These are phyloP conservation scores for Paecilomyces dactylethromorphus DNA, from an alignment of 2,329 filamentous ascomycete genomes.

Conservation along the genomic window DNA sequence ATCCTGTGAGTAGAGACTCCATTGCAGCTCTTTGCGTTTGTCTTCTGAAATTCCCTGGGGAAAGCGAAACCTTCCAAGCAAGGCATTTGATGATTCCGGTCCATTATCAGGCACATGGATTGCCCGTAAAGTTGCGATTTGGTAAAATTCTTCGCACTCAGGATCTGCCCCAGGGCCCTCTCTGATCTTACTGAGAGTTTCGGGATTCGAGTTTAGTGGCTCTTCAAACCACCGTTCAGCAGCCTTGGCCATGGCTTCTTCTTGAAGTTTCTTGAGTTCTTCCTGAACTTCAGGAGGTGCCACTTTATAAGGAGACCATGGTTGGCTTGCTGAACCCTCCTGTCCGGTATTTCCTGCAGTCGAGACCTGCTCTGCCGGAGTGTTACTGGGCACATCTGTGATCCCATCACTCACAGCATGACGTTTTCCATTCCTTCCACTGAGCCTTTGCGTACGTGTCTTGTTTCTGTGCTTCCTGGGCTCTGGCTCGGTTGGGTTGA, in stretches of 20 bases:
- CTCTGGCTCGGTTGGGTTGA: not conserved
- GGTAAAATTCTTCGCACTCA: conserved; percentile 12
- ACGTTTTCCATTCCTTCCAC: not conserved
- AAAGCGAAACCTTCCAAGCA: not conserved
- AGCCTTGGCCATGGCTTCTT: conserved; percentile 11
- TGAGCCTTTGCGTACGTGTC: not conserved
- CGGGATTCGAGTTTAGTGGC: conserved; percentile 9
- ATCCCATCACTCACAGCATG: not conserved
- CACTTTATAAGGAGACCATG: not conserved
- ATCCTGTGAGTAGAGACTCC: conserved; percentile 9
- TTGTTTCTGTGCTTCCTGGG: not conserved
- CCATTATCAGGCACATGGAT: not conserved
- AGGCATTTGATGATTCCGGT: not conserved
- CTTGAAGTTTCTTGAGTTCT: conserved; percentile 14
- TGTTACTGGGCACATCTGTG: not conserved
- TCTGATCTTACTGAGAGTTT: conserved; percentile 15
- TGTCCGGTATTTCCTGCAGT: not conserved
- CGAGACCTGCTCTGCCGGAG: not conserved
- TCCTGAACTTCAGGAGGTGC: conserved; percentile 9
- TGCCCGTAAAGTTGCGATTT: conserved; percentile 5
- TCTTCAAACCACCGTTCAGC: conserved; percentile 6
- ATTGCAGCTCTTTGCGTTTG: conserved; percentile 3
- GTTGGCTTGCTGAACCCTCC: not conserved
- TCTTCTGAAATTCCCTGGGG: not conserved
- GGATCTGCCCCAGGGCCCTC: conserved; percentile 21